phyloP scores from a whole-genome alignment of 495 filamentous ascomycete species.

The Lophiostoma macrostomum region DNA sequence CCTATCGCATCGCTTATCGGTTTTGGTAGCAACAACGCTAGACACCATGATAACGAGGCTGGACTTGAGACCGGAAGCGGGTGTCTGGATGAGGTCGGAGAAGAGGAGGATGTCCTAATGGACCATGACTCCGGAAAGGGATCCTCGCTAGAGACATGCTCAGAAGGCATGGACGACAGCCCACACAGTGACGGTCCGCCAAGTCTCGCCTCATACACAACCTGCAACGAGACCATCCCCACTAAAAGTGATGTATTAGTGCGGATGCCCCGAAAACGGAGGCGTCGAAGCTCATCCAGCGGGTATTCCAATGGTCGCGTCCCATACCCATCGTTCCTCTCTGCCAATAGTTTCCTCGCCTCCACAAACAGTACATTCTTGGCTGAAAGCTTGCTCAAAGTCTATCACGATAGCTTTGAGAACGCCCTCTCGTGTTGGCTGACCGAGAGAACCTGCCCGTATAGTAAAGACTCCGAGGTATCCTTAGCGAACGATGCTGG shows the following conservation, averaged over 20 bases:
- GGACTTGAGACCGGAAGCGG: background rate
- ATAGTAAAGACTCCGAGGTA: constrained; percentile 27
- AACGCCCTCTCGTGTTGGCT: constrained; percentile 50
- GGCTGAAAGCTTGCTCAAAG: constrained; percentile 42
- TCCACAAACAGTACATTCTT: constrained; percentile 37
- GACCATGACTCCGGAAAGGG: constrained; percentile 12
- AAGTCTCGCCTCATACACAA: background rate
- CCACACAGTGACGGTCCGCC: background rate
- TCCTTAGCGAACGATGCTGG: constrained; percentile 39
- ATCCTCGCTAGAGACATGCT: constrained; percentile 3
- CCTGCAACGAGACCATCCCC: background rate
- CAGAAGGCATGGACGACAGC: background rate
- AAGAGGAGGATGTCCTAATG: background rate
- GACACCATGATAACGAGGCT: background rate
- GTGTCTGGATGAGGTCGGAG: background rate
- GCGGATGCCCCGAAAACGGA: constrained; percentile 13
- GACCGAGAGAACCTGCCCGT: constrained; percentile 49
- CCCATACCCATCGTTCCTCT: background rate
- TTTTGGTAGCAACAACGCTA: too few relatives aligned
- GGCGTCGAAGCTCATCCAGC: constrained; percentile 12
- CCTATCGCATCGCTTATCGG: background rate
- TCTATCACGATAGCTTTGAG: constrained; percentile 51
- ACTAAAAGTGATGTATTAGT: background rate
- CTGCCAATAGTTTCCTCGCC: constrained; percentile 11
- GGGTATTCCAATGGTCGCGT: background rate